Evolutionary conservation across 495 filamentous ascomycete species (phyloP).

Genomic region (Daldinia childiae): DNA sequence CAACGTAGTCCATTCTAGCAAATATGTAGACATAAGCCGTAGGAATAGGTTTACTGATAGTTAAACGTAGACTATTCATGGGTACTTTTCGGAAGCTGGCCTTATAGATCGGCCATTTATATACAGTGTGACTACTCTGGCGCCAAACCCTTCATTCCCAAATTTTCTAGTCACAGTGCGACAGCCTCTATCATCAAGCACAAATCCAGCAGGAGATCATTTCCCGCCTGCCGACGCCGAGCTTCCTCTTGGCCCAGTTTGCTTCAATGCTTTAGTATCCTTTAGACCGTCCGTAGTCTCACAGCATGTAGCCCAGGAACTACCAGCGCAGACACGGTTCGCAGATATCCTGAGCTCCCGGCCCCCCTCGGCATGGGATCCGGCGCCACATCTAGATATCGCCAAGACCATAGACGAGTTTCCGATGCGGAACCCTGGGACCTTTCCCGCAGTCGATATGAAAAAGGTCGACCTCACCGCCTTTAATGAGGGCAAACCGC

Average conservation of each 20-base stretch:
- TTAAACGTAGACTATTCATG: conserved; percentile 70
- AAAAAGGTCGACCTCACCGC: conserved; percentile 69
- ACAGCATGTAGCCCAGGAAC: conserved; percentile 46
- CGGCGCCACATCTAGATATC: conserved; percentile 55
- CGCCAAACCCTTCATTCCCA: conserved; percentile 65
- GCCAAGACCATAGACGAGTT: conserved; percentile 37
- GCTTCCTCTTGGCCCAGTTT: conserved; percentile 56
- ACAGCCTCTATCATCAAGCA: conserved; percentile 55
- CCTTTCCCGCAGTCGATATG: conserved; percentile 68
- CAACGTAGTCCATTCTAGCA: conserved; percentile 2
- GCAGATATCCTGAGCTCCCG: conserved; percentile 47
- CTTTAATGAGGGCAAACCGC: conserved; percentile 61
- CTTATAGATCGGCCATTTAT: conserved; percentile 64
- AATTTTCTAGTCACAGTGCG: conserved; percentile 67
- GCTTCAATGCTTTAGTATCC: conserved; percentile 69
- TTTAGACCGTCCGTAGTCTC: conserved; percentile 57
- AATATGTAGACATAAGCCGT: not conserved
- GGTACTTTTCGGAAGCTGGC: conserved; percentile 71
- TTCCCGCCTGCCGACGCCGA: conserved; percentile 50
- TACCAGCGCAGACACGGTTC: conserved; percentile 50
- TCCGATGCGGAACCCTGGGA: conserved; percentile 45
- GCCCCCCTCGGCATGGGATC: conserved; percentile 51
- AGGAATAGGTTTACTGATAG: conserved; percentile 11
- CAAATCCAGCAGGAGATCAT: conserved; percentile 42
- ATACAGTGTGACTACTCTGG: conserved; percentile 64